Conservation (phyloP, 2,329 filamentous ascomycete species). For the Zasmidium citrigriseum region DNA sequence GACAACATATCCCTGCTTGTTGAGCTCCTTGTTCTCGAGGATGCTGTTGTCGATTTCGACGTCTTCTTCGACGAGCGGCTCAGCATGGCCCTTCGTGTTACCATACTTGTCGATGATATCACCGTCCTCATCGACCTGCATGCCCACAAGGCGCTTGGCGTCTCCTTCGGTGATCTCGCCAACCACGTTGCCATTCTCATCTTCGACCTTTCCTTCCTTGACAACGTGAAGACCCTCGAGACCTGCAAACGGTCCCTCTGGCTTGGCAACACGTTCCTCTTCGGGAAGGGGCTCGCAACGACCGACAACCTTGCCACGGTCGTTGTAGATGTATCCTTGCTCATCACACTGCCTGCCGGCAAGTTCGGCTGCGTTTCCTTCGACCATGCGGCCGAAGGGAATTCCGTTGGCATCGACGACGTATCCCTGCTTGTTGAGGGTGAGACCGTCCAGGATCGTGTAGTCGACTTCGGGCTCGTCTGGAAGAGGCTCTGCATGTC, state of each 20-base stretch:
- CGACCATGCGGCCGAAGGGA: slow-evolving; percentile 57
- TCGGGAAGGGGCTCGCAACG: slow-evolving; percentile 60
- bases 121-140: slow-evolving; percentile 76
- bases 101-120: slow-evolving; percentile 76
- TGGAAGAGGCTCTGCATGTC: slow-evolving; percentile 58
- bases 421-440: slow-evolving; percentile 60
- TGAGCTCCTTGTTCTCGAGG: slow-evolving; percentile 56
- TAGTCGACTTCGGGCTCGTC: slow-evolving; percentile 50
- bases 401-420: slow-evolving; percentile 56
- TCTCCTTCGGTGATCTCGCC: slow-evolving; percentile 73
- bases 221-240: slow-evolving; percentile 64
- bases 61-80: slow-evolving; percentile 50
- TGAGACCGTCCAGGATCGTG: slow-evolving; percentile 55
- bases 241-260: slow-evolving; percentile 69
- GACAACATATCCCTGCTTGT: slow-evolving; percentile 63
- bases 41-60: slow-evolving; percentile 51
- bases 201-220: slow-evolving; percentile 71
- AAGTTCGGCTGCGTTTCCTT: slow-evolving; percentile 58
- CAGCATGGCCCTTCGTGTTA: slow-evolving; percentile 59
- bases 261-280: slow-evolving; percentile 55
- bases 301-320: slow-evolving; percentile 58
- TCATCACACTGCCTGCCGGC: slow-evolving; percentile 57
- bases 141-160: slow-evolving; percentile 69
- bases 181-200: slow-evolving; percentile 77
- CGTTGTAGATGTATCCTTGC: slow-evolving; percentile 58